Evolutionary conservation across 441 rosid species (phyloP).

Genomic region (Gossypium trilobum): DNA sequence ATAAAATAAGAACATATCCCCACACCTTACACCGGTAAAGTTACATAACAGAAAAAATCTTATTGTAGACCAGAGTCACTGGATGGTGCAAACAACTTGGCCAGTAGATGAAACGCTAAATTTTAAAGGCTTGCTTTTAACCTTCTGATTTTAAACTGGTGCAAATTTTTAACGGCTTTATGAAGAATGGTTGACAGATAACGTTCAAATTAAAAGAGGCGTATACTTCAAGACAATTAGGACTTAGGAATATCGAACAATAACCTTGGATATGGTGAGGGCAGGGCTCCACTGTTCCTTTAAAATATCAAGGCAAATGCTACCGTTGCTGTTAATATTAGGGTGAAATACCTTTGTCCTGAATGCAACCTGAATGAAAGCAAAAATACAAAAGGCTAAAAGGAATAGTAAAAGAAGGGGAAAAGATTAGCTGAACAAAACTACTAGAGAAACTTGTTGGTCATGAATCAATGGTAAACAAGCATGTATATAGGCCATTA

Average conservation of each 20-base stretch:
- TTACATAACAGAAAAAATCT: neutral
- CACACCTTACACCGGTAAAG: neutral
- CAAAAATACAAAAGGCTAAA: neutral
- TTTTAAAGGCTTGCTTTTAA: neutral
- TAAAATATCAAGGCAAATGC: slow-evolving; percentile 28
- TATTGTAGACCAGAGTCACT: neutral
- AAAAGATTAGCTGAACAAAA: neutral
- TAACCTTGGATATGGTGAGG: slow-evolving; percentile 40
- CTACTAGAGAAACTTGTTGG: neutral
- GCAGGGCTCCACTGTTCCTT: slow-evolving; percentile 48
- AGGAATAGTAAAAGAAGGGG: too few relatives aligned
- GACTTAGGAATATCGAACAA: neutral
- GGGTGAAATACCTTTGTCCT: slow-evolving; percentile 75
- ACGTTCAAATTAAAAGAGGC: neutral
- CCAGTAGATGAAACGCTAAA: neutral
- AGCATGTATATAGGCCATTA: neutral
- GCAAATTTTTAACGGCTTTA: neutral
- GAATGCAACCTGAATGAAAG: slow-evolving; percentile 51
- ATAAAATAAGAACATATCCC: neutral
- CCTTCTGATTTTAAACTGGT: neutral
- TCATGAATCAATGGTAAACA: neutral
- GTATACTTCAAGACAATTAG: neutral
- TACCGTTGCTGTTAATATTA: slow-evolving; percentile 40
- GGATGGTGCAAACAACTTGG: neutral
- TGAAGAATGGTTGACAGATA: neutral